Evolutionary conservation across 495 filamentous ascomycete genomes (phyloP).

Genomic region (Neurospora sp.): DNA sequence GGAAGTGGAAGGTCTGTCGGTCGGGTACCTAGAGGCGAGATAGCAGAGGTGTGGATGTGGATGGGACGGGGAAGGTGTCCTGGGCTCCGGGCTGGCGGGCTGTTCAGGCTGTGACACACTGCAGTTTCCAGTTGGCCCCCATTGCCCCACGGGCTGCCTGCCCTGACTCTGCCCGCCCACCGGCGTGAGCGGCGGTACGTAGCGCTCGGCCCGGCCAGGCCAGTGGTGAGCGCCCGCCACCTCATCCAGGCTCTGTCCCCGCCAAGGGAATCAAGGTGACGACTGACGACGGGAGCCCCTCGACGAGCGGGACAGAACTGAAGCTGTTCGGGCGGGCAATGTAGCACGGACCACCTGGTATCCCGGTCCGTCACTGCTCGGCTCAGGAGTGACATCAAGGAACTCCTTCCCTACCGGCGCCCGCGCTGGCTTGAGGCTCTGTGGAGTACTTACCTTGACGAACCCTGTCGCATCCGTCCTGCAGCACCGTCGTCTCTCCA

Average conservation of each 20-base stretch:
- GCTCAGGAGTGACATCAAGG: neutral
- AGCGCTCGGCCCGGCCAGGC: neutral
- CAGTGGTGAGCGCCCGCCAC: neutral
- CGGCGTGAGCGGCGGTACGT: neutral
- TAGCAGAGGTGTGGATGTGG: neutral
- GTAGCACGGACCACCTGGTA: neutral
- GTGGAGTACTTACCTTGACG: neutral
- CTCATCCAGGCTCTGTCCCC: neutral
- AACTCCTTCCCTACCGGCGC: neutral
- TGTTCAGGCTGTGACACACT: neutral
- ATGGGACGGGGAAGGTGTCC: neutral
- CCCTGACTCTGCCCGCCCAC: neutral
- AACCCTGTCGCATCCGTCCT: neutral
- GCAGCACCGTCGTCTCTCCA: neutral
- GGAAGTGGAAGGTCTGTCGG: neutral
- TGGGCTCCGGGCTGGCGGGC: neutral
- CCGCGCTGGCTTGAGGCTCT: neutral
- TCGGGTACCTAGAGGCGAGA: too few relatives aligned
- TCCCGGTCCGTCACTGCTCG: neutral
- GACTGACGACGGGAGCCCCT: neutral
- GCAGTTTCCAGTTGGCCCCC: neutral
- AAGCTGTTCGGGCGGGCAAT: neutral
- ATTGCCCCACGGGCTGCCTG: neutral
- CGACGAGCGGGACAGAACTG: neutral
- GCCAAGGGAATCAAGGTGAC: neutral